Conservation (phyloP, 2,329 filamentous ascomycete species). For the Diaporthe helianthi region DNA sequence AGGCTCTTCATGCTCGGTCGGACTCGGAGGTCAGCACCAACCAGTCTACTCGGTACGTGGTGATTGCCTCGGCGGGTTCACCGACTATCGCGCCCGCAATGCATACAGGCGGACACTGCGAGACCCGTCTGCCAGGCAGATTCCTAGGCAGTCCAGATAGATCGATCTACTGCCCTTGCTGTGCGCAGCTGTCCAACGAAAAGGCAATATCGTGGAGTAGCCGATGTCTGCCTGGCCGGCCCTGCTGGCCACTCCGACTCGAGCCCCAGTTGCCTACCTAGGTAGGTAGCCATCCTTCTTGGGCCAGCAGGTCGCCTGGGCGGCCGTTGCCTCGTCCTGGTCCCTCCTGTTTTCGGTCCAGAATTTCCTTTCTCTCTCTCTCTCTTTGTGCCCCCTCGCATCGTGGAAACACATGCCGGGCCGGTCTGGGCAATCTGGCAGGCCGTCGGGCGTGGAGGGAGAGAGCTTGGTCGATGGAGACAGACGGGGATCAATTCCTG, state of each 20-base stretch:
- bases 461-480: neutral
- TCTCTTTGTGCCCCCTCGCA: neutral
- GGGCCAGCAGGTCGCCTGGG: slow-evolving; percentile 14
- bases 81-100: neutral
- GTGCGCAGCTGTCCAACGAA: neutral
- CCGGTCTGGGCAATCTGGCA: neutral
- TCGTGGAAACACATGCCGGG: neutral
- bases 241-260: neutral
- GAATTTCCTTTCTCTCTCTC: neutral
- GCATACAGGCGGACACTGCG: neutral
- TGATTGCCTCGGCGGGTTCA: neutral
- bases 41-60: too few relatives aligned
- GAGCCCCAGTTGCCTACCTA: too few relatives aligned
- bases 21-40: neutral
- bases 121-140: slow-evolving; percentile 12
- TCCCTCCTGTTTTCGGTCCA: neutral
- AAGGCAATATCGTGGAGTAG: slow-evolving; percentile 17
- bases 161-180: neutral
- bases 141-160: neutral
- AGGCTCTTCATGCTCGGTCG: neutral
- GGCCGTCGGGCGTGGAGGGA: neutral
- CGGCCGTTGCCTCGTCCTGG: slow-evolving; percentile 19
- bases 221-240: slow-evolving; percentile 14
- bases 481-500: neutral
- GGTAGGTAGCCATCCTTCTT: slow-evolving; percentile 1